Evolutionary conservation across 176 grass and related monocot genomes (phyloP).

Genomic region (Oryza longistaminata): DNA sequence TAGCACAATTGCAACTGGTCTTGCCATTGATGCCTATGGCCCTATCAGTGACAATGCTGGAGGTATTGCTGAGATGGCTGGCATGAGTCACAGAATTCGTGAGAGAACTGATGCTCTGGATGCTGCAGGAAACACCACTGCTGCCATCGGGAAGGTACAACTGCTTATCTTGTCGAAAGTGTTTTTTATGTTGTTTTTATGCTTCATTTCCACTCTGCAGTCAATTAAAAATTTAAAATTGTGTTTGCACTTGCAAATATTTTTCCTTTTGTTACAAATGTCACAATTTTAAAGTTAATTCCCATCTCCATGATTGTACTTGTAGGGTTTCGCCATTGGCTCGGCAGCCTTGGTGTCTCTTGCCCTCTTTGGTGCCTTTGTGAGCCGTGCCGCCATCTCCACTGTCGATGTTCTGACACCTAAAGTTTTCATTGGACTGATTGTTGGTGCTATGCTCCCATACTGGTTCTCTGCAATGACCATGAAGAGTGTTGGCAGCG

Average conservation of each 20-base stretch:
- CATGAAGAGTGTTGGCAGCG: constrained; percentile 94
- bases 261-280: not conserved
- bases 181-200: not conserved
- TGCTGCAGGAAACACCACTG: constrained; percentile 94
- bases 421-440: constrained; percentile 85
- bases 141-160: constrained; percentile 88
- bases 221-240: constrained; percentile 5
- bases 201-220: not conserved
- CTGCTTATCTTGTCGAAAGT: not conserved
- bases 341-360: constrained; percentile 92
- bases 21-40: constrained; percentile 94
- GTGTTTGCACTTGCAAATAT: not conserved
- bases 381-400: constrained; percentile 70
- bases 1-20: constrained; percentile 89
- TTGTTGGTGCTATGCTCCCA: constrained; percentile 90
- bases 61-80: constrained; percentile 98
- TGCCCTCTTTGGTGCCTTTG: constrained; percentile 92
- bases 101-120: constrained; percentile 93
- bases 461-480: constrained; percentile 99
- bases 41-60: constrained; percentile 95
- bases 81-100: constrained; percentile 92
- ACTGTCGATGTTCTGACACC: constrained; percentile 85
- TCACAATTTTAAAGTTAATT: not conserved
- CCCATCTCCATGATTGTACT: not conserved
- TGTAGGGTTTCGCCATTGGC: constrained; percentile 90